Evolutionary conservation across 1,284 basidiomycete genomes (phyloP), one percentile per base, ranked within the genome.

Genomic region (Ustilago crameri): DNA sequence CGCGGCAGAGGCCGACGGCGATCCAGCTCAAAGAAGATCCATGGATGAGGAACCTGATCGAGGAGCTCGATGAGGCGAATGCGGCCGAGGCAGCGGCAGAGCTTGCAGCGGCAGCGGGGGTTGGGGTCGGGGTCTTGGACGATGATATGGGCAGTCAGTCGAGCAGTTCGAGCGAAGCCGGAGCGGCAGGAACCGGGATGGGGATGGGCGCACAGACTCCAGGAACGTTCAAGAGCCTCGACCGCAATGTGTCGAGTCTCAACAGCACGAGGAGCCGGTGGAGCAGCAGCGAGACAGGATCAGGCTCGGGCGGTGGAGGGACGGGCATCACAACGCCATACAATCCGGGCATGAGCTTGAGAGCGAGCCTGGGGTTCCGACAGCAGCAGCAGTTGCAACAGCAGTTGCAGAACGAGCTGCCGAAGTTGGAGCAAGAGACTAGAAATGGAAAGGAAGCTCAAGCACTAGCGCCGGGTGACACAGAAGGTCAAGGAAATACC

Each of bases 11-110:
- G 43, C 95, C 96, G 0, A 89, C 90, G 5, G 94, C 96, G 0
- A 84, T 86, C 10, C 93, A 98, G 82, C 87, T 98, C 23, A 88
- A 95, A 84, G 87, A 90, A 47, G 93, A 98, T 83, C 88, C 90
- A 17, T 98, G 96, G 96, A 92, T 98, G 64, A 63, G 76, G 24
- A 76, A 71, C 48, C 66, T 84, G 24, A 78, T 81, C 35, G 80
- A 80, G 30, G 76, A 75, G 57, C 56, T 82, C 30, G 69, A 80
- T 51, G 76, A 61, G 23, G 78, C 79, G 10, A 72, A 75, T 27
- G 75, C 44, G 41, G 75, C 74, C 2, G 79, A 81, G 41, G 70
- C 60, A 2, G 71, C 71, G 7, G 65, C 60, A 9, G 65, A 64
- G 46, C 30, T 61, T 20, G 69, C 64, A 1, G 62, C 48, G 1